Base-by-base conservation (phyloP, 2,329 filamentous ascomycete genomes). In the Endoconidiophora polonica region DNA sequence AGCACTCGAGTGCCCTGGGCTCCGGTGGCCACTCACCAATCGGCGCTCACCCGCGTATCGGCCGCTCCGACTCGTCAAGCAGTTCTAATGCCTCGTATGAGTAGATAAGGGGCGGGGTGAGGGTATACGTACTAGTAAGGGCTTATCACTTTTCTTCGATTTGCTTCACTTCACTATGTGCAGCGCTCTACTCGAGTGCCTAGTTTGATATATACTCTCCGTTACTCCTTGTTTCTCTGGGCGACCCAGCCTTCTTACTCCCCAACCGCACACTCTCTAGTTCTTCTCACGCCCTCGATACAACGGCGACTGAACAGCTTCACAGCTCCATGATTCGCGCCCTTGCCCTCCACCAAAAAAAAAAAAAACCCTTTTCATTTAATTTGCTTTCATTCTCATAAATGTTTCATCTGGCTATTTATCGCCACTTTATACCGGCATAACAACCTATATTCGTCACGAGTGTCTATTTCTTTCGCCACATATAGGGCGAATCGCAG, bases 31-130 rank as follows among this genome's bases (percentile, higher is more conserved):
- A 42, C 29, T 36, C 47, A 6, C 16, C 48, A 3, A n/a, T n/a
- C 10, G 37, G 24, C 23, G 42, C 18, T 18, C 52, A 54, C 5
- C 45, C 48, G 20, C 48, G 44, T n/a, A 51, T 54, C n/a, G 48
- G 48, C 16, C 47, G 52, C 12, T 53, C 52, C 2, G 48, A 48
- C 4, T 54, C 52, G 14, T 48, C 48, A 66, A 77, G 74, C 67
- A 76, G 73, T 62, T 79, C 75, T 45, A 77, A 73, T 51, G 68
- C 72, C 38, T 79, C 75, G 20, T 71, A 75, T 57, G 74, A 78
- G 54, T 77, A 66, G 66, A 47, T 38, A 38, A 18, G 29, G 3
- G 3, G 20, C 14, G 7, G 24, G 12, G 12, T 38, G 23, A 18
- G 16, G 16, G 16, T 18, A 18, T 18, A 18, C 16, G 2, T 18